phyloP scores from a whole-genome alignment of 2,329 filamentous ascomycete species.

The Fusarium austroafricanum region DNA sequence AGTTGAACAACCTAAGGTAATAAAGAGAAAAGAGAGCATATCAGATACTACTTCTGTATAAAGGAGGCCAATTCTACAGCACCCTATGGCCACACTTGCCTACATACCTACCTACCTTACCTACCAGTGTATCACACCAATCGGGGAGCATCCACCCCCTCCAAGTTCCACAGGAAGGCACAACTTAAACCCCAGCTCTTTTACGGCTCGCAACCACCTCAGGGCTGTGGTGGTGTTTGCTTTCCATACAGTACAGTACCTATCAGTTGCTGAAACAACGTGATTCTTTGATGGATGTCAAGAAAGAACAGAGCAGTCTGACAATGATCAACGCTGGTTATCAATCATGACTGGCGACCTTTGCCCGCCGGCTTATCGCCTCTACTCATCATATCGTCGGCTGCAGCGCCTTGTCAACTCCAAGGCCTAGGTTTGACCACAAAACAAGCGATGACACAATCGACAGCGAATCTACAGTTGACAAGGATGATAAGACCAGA shows the following conservation, averaged over 20 bases:
- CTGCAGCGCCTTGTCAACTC: conserved; percentile 7
- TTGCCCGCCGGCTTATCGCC: conserved; percentile 4
- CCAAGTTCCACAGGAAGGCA: conserved; percentile 5
- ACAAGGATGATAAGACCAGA: conserved; percentile 28
- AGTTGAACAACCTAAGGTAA: not conserved
- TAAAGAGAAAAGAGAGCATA: conserved; percentile 15
- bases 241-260: not conserved
- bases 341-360: conserved; percentile 8
- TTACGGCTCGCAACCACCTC: not conserved
- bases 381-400: conserved; percentile 16
- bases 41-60: not conserved
- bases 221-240: not conserved
- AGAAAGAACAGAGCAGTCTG: not conserved
- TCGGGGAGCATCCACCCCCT: conserved; percentile 16
- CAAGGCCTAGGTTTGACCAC: conserved; percentile 12
- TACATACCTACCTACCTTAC: not conserved
- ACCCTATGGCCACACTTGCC: not conserved
- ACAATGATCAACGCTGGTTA: conserved; percentile 4
- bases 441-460: not conserved
- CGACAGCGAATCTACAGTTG: conserved; percentile 11
- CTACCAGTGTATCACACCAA: conserved; percentile 4
- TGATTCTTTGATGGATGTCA: not conserved
- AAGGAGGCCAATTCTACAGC: not conserved
- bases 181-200: not conserved
- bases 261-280: not conserved